Conservation (phyloP, 2,329 filamentous ascomycete species). For the Parastagonospora avenae region DNA sequence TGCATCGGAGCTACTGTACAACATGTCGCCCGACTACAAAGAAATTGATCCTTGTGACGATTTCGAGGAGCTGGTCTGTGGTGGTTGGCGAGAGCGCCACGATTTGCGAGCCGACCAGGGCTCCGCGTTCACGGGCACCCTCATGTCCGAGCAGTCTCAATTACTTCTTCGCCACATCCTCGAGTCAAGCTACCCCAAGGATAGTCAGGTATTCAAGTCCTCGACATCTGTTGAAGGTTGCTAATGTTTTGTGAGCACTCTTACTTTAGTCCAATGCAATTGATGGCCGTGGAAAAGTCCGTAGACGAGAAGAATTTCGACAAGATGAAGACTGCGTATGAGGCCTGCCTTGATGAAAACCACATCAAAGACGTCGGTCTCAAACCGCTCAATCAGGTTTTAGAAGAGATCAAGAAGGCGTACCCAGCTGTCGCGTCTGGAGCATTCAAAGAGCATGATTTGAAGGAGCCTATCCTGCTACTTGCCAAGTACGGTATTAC, state of each 20-base stretch:
- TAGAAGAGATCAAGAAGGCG: conserved; percentile 55
- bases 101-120: conserved; percentile 69
- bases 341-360: conserved; percentile 69
- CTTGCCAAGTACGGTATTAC: conserved; percentile 55
- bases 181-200: conserved; percentile 59
- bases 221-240: not conserved
- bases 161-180: conserved; percentile 66
- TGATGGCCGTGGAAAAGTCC: conserved; percentile 43
- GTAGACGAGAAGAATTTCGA: conserved; percentile 67
- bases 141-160: conserved; percentile 66
- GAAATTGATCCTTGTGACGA: conserved; percentile 70
- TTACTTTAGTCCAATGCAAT: conserved; percentile 52
- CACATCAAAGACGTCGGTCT: conserved; percentile 61
- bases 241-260: conserved; percentile 50
- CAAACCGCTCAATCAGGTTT: conserved; percentile 60
- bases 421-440: conserved; percentile 12
- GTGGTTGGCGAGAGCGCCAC: conserved; percentile 67
- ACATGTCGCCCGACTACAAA: conserved; percentile 65
- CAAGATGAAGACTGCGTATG: conserved; percentile 68
- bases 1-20: conserved; percentile 66
- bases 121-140: conserved; percentile 63
- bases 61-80: conserved; percentile 71
- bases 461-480: conserved; percentile 55
- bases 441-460: conserved; percentile 7
- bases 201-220: conserved; percentile 21